A percentile compares a stretch with the other conserved stretches of the same genome.
phyloP scores from a whole-genome alignment of 2,329 filamentous ascomycete species.

The Aspergillus sp. region DNA sequence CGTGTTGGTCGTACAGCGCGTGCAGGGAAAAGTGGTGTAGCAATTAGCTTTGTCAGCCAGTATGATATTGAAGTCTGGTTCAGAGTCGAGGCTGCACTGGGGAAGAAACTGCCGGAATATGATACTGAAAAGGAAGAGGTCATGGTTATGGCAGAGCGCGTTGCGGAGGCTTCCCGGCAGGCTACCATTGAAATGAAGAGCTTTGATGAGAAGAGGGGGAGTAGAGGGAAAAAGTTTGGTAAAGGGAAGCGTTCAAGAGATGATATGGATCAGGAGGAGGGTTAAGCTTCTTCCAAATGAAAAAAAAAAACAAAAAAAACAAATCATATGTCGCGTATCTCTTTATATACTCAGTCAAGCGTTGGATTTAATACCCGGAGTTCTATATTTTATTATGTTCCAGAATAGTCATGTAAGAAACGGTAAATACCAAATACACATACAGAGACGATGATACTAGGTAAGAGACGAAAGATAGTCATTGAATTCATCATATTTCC shows the following conservation, averaged over 20 bases:
- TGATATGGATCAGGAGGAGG: conserved; percentile 75
- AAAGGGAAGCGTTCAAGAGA: conserved; percentile 58
- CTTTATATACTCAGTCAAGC: neutral
- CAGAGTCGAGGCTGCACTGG: conserved; percentile 78
- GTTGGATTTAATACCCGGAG: conserved; percentile 5
- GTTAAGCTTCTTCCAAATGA: conserved; percentile 42
- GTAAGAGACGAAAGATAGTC: conserved; percentile 6
- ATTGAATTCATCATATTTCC: conserved; percentile 18
- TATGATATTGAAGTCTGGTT: conserved; percentile 81
- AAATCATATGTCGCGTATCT: neutral
- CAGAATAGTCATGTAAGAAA: neutral
- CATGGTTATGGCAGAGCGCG: conserved; percentile 73
- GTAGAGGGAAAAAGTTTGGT: conserved; percentile 50
- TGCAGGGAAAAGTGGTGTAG: conserved; percentile 80
- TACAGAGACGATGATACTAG: neutral
- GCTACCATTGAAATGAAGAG: conserved; percentile 81
- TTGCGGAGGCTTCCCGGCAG: conserved; percentile 79
- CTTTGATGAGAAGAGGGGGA: conserved; percentile 66
- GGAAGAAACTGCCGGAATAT: conserved; percentile 71
- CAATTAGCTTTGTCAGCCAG: conserved; percentile 79
- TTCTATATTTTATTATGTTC: neutral
- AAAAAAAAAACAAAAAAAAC: neutral
- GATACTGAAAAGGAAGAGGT: conserved; percentile 76
- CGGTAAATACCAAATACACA: neutral
- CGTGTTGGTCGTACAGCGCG: conserved; percentile 84